Conservation (phyloP, 2,329 filamentous ascomycete genomes). For the Lasiodiplodia citricola region DNA sequence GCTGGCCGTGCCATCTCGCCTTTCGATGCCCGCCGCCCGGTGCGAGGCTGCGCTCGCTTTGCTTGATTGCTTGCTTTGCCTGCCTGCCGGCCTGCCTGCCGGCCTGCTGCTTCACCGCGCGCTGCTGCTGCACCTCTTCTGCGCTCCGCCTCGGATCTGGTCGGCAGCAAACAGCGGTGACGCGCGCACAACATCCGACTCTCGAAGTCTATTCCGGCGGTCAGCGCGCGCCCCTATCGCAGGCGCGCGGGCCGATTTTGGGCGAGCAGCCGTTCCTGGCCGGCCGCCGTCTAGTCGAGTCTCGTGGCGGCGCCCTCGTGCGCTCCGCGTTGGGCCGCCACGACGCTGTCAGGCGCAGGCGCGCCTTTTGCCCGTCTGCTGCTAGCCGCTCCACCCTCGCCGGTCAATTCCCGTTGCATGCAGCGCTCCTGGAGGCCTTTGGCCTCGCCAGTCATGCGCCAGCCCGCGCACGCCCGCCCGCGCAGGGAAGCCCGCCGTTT, state of each 20-base stretch:
- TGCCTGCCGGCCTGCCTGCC: too few species aligned
- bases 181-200: constrained; percentile 23
- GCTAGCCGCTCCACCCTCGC: constrained; percentile 19
- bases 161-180: constrained; percentile 23
- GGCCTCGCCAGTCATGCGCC: constrained; percentile 16
- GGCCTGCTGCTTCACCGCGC: too few species aligned
- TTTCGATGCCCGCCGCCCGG: constrained; percentile 9
- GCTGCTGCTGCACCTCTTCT: background rate
- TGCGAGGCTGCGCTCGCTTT: background rate
- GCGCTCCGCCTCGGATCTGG: constrained; percentile 7
- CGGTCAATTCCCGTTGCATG: constrained; percentile 19
- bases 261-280: constrained; percentile 22
- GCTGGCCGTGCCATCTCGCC: constrained; percentile 19
- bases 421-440: constrained; percentile 20
- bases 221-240: constrained; percentile 21
- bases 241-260: constrained; percentile 20
- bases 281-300: background rate
- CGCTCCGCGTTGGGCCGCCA: background rate
- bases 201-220: constrained; percentile 23
- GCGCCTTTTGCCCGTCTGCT: constrained; percentile 12
- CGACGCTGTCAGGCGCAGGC: constrained; percentile 14
- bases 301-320: constrained; percentile 22
- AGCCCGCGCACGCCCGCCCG: constrained; percentile 8
- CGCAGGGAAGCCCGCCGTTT: constrained; percentile 22
- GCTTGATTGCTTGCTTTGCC: too few species aligned